A percentile compares a stretch with the other conserved stretches of the same genome.
These are phyloP conservation scores for Monosporozyma aerobia DNA, from an alignment of 805 yeast genomes.

Conservation along the genomic window DNA sequence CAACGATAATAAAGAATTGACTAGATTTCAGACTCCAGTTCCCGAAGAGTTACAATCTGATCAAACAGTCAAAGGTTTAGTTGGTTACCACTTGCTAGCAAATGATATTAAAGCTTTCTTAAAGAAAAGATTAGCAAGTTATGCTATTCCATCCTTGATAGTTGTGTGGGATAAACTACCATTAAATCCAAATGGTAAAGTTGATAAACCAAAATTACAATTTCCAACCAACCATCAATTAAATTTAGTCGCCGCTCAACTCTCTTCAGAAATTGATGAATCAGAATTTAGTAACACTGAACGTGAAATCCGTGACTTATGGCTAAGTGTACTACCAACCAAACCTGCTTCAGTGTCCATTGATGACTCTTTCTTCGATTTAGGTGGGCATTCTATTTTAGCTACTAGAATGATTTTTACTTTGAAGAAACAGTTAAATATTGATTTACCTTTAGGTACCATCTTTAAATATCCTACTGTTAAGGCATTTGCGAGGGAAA, in stretches of 20 bases:
- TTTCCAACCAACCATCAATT: conserved; percentile 88
- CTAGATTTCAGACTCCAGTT: conserved; percentile 36
- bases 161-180: conserved; percentile 84
- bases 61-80: conserved; percentile 69
- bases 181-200: conserved; percentile 95
- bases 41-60: conserved; percentile 38
- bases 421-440: conserved; percentile 63
- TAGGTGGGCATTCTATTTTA: conserved; percentile 95
- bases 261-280: conserved; percentile 35
- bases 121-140: conserved; percentile 81
- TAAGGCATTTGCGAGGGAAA: conserved; percentile 63
- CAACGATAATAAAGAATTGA: conserved; percentile 41
- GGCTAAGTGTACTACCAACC: conserved; percentile 80
- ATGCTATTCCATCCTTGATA: conserved; percentile 87
- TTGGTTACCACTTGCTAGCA: conserved; percentile 64
- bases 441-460: conserved; percentile 82
- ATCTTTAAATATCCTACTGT: conserved; percentile 87
- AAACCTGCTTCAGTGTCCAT: conserved; percentile 69
- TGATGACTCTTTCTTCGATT: conserved; percentile 86
- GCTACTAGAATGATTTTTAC: conserved; percentile 97
- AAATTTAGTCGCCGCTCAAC: conserved; percentile 55
- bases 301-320: conserved; percentile 61
- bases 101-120: conserved; percentile 74
- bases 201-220: conserved; percentile 93
- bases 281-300: conserved; percentile 57